Base-by-base conservation (phyloP, 352 stramenopile genomes). In the Aphanomyces stellatus region DNA sequence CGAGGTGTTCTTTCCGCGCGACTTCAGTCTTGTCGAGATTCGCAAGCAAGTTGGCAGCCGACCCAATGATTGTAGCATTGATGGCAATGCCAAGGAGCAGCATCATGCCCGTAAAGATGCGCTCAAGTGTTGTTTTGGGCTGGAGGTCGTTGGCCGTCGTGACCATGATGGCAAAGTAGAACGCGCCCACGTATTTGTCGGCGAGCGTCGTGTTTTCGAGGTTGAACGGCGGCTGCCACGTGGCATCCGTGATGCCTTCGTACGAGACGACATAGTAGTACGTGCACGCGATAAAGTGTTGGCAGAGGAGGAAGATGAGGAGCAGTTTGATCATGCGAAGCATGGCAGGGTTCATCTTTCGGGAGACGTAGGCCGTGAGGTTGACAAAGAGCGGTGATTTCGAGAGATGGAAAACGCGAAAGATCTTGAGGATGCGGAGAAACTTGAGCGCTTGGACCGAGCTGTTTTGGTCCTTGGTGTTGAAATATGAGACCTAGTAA, bases 21-120 rank as follows among this genome's bases (percentile, higher is more conserved):
- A 90, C 88, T 53, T 83, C 77, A 11, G 79, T 77, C 30, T 89
- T 88, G 74, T 90, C 80, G 34, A 92, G 62, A 42, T 92, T 92
- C 6, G 79, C 78, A 6, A 92, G 67, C 43, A 92, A 57, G 49
- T 90, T 92, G 4, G 81, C 77, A 17, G 81, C 81, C 30, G 78
- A 88, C 77, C 83, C 83, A 31, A 92, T 89, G 67, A 90, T 92
- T 53, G 75, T 86, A 53, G 81, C 81, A 69, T 92, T 92, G 70
- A 89, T 85, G 1, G 88, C 74, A 41, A 92, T 88, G 3, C 80
- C 83, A 27, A 92, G 71, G 46, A 88, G 81, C n/a, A 89, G 74
- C 77, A 89, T 88, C 19, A 88, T 61, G 2, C 75, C 80, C 1
- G 79, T 86, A 37, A 85, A 85, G 10, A 88, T 51, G 62, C 86